phyloP scores from a whole-genome alignment of 2,329 filamentous ascomycete genomes.

The Coniochaeta sp. region DNA sequence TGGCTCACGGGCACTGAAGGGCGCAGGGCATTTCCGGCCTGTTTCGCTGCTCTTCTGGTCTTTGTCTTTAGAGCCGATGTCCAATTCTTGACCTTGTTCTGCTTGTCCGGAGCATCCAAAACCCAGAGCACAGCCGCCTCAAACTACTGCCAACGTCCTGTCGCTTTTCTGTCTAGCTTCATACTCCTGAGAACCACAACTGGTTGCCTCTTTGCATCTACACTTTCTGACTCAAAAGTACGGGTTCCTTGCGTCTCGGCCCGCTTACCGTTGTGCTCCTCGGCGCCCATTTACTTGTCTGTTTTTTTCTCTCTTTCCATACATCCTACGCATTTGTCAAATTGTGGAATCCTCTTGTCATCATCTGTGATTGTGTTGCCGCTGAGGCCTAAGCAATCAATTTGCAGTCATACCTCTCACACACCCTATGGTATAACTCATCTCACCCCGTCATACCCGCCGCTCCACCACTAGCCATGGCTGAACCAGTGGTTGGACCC shows the following conservation, averaged over 20 bases:
- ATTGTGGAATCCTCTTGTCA: slow-evolving; percentile 1
- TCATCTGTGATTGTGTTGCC: slow-evolving; percentile 7
- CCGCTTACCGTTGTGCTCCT: slow-evolving; percentile 1
- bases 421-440: slow-evolving; percentile 7
- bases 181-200: not conserved
- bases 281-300: not conserved
- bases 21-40: slow-evolving; percentile 6
- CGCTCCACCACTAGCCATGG: slow-evolving; percentile 28
- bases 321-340: slow-evolving; percentile 2
- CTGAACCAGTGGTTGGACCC: slow-evolving; percentile 25
- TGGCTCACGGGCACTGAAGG: slow-evolving; percentile 10
- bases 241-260: slow-evolving; percentile 1
- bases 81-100: slow-evolving; percentile 6
- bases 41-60: not conserved
- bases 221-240: slow-evolving; percentile 5
- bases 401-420: not conserved
- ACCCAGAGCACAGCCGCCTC: not conserved
- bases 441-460: slow-evolving; percentile 2
- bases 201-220: slow-evolving; percentile 5
- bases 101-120: not conserved
- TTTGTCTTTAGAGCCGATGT: slow-evolving; percentile 7
- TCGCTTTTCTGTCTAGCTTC: not conserved
- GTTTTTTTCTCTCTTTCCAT: not conserved
- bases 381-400: not conserved
- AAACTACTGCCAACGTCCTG: not conserved